Evolutionary conservation across 2,329 filamentous ascomycete genomes (phyloP).

Genomic region (Fusarium torreyae): DNA sequence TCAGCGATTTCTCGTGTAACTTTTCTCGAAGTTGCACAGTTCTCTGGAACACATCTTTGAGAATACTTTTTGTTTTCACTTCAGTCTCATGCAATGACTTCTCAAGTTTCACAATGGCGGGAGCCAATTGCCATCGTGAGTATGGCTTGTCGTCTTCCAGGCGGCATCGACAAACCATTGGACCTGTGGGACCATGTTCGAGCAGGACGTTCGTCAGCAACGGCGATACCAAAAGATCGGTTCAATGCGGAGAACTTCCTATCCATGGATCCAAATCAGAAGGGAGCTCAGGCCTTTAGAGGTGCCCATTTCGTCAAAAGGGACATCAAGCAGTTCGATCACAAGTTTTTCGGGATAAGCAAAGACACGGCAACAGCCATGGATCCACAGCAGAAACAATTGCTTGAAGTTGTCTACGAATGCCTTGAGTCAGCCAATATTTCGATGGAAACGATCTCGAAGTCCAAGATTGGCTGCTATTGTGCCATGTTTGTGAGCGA

Average conservation of each 20-base stretch:
- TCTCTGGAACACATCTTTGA: constrained; percentile 10
- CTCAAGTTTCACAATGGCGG: constrained; percentile 43
- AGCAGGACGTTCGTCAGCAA: constrained; percentile 42
- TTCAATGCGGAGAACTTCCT: constrained; percentile 48
- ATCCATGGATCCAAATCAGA: constrained; percentile 46
- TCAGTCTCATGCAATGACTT: constrained; percentile 34
- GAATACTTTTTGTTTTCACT: constrained; percentile 13
- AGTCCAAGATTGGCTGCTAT: constrained; percentile 47
- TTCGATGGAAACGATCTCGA: constrained; percentile 43
- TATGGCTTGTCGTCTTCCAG: constrained; percentile 47
- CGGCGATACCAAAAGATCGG: constrained; percentile 43
- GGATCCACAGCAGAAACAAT: constrained; percentile 47
- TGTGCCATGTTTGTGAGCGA: constrained; percentile 47
- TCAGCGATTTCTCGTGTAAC: constrained; percentile 5
- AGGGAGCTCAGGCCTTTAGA: constrained; percentile 43
- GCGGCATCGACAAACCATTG: constrained; percentile 44
- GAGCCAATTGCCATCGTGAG: constrained; percentile 46
- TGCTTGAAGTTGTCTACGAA: constrained; percentile 47
- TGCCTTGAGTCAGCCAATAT: constrained; percentile 47
- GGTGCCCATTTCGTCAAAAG: constrained; percentile 46
- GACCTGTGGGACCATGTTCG: constrained; percentile 47
- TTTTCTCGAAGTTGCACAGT: constrained; percentile 11
- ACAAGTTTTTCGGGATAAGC: constrained; percentile 48
- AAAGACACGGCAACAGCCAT: constrained; percentile 47
- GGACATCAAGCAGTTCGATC: constrained; percentile 47